These are phyloP conservation scores for Backusella australiensis DNA, from an alignment of 192 early-diverging fungal species.

Conservation along the genomic window DNA sequence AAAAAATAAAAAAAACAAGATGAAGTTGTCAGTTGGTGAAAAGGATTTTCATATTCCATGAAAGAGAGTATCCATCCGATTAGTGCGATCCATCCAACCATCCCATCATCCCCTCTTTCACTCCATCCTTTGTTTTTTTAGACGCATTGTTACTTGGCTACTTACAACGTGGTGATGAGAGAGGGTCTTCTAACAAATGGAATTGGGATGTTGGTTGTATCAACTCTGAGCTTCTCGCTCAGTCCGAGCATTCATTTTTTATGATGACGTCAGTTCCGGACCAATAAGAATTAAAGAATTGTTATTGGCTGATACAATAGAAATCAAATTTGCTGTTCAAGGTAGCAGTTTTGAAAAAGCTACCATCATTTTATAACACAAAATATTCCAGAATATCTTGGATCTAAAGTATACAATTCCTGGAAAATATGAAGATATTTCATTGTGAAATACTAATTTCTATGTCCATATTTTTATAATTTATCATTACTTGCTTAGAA, in stretches of 20 bases:
- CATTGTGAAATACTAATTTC: too few relatives aligned
- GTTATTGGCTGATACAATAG: background rate
- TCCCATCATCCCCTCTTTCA: background rate
- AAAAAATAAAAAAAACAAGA: too few relatives aligned
- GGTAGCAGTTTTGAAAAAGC: too few relatives aligned
- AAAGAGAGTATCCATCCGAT: background rate
- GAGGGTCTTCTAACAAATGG: conserved; percentile 3
- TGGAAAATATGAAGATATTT: too few relatives aligned
- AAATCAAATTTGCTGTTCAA: too few relatives aligned
- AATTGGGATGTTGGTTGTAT: background rate
- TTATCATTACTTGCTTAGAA: background rate
- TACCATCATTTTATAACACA: too few relatives aligned
- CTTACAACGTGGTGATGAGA: conserved; percentile 9
- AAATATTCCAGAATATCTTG: too few relatives aligned
- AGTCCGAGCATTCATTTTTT: background rate
- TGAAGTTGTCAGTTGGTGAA: background rate
- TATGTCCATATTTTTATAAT: too few relatives aligned
- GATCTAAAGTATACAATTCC: too few relatives aligned
- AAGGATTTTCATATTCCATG: background rate
- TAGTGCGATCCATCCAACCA: background rate
- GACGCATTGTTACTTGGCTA: background rate
- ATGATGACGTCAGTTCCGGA: background rate
- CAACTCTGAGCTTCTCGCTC: background rate
- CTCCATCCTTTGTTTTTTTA: background rate
- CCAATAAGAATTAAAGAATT: background rate